Conservation (phyloP, 1,284 basidiomycete species). For the Sporisorium graminicola region DNA sequence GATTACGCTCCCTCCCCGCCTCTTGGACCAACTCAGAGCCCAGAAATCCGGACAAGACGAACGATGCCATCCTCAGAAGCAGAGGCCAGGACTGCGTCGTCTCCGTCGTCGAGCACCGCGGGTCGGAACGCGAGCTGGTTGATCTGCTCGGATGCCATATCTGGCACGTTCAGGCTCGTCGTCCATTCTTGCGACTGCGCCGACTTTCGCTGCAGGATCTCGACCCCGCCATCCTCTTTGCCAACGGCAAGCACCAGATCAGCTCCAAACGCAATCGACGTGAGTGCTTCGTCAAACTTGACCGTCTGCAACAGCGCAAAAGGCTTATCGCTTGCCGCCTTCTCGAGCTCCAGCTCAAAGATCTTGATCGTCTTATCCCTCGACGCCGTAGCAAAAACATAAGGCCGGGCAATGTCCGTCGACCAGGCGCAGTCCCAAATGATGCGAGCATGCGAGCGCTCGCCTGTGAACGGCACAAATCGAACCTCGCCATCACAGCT, state of each 20-base stretch:
- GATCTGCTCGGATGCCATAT: constrained; percentile 61
- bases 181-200: constrained; percentile 21
- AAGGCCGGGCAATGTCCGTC: constrained; percentile 63
- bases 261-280: constrained; percentile 47
- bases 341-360: constrained; percentile 31
- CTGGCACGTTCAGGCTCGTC: constrained; percentile 22
- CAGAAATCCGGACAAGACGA: constrained; percentile 35
- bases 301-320: constrained; percentile 40
- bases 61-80: constrained; percentile 58
- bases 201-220: constrained; percentile 71
- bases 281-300: constrained; percentile 50
- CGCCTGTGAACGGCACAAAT: constrained; percentile 55
- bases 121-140: constrained; percentile 60
- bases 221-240: constrained; percentile 92
- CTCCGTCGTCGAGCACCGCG: constrained; percentile 39
- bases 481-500: constrained; percentile 3
- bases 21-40: constrained; percentile 6
- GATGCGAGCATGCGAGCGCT: constrained; percentile 90
- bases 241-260: constrained; percentile 81
- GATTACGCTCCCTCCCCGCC: not conserved
- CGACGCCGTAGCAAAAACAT: constrained; percentile 90
- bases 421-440: constrained; percentile 95
- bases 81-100: constrained; percentile 51
- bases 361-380: constrained; percentile 87
- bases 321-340: constrained; percentile 24